Percentiles rank a stretch among this genome's conserved stretches.
Evolutionary conservation across 2,329 filamentous ascomycete species (phyloP).

Genomic region (Ascochyta koolunga): DNA sequence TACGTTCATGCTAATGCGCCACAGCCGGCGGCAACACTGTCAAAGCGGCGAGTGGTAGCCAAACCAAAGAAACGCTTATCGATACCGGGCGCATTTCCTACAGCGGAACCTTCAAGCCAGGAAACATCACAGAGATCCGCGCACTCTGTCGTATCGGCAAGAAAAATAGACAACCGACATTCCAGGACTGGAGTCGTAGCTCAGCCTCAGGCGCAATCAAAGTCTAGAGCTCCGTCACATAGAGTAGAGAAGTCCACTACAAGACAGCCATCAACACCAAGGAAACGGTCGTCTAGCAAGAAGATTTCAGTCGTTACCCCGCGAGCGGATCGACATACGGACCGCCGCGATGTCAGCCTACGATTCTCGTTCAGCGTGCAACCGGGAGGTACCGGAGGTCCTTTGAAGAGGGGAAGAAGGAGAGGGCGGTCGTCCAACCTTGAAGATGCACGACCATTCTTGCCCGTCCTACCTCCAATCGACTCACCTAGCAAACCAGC

Average conservation of each 20-base stretch:
- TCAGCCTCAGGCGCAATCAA: background rate
- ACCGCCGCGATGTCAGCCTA: conserved; percentile 15
- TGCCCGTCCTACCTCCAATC: conserved; percentile 4
- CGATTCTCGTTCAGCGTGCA: conserved; percentile 25
- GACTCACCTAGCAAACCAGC: conserved; percentile 10
- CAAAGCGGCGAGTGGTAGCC: conserved; percentile 9
- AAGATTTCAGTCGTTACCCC: conserved; percentile 10
- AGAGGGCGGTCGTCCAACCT: conserved; percentile 4
- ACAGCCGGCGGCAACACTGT: conserved; percentile 10
- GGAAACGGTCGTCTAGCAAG: conserved; percentile 1
- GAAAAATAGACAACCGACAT: background rate
- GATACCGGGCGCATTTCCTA: conserved; percentile 19
- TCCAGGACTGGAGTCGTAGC: background rate
- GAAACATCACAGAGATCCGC: conserved; percentile 13
- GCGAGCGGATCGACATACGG: conserved; percentile 5
- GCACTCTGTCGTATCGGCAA: conserved; percentile 14
- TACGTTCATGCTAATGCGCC: conserved; percentile 8
- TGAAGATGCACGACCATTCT: background rate
- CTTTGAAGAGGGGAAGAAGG: conserved; percentile 12
- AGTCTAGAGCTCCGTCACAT: background rate
- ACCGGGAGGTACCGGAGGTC: background rate
- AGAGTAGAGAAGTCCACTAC: conserved; percentile 7
- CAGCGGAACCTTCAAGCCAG: conserved; percentile 8
- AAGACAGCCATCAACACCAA: conserved; percentile 8
- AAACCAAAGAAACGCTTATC: conserved; percentile 20